Evolutionary conservation across 192 early-diverging fungal genomes (phyloP).

Genomic region (Haplosporangium gracile): DNA sequence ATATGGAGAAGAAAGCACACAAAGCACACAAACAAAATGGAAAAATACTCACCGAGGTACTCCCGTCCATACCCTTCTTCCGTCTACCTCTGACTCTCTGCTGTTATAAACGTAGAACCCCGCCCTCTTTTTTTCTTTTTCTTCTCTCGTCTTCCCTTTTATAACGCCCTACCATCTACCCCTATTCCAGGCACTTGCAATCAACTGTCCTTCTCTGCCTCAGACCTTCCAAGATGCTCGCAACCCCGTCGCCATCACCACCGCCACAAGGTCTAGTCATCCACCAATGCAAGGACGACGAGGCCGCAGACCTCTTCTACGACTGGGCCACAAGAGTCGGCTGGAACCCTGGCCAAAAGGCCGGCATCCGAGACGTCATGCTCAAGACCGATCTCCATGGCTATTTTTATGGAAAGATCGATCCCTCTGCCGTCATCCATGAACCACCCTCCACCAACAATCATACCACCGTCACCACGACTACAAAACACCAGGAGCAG

Average conservation of each 20-base stretch:
- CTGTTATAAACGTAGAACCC: neutral
- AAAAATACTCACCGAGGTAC: too few species aligned
- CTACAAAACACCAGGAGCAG: neutral
- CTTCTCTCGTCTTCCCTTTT: neutral
- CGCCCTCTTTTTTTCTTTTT: neutral
- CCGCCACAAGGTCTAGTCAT: neutral
- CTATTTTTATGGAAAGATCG: constrained; percentile 6
- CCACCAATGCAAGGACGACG: neutral
- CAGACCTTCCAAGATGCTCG: neutral
- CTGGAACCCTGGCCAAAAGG: constrained; percentile 10
- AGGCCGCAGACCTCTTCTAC: constrained; percentile 4
- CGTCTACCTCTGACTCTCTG: neutral
- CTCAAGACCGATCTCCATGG: constrained; percentile 11
- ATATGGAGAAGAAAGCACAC: too few species aligned
- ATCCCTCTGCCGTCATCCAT: neutral
- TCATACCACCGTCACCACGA: too few species aligned
- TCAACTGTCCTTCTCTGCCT: too few species aligned
- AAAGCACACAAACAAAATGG: too few species aligned
- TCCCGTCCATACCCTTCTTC: neutral
- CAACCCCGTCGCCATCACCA: neutral
- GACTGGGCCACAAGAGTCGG: neutral
- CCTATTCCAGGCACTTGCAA: too few species aligned
- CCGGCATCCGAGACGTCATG: neutral
- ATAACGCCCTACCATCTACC: too few species aligned
- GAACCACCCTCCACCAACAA: neutral